Base-by-base conservation (phyloP, 495 filamentous ascomycete species). In the Parathielavia appendiculata region DNA sequence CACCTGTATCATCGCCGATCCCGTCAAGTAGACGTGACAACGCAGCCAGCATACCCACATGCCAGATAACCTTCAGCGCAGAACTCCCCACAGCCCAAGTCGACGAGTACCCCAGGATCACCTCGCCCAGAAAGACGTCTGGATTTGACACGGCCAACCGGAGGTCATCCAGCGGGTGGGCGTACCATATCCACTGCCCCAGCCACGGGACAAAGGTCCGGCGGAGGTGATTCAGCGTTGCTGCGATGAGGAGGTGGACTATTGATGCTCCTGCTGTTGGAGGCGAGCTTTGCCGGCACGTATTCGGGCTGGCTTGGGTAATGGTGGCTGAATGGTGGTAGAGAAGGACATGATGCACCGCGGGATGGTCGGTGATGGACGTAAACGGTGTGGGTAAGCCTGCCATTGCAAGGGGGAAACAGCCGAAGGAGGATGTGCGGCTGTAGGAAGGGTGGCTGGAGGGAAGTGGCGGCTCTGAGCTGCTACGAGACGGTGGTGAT, bases 211-310 rank as follows among this genome's bases (percentile, higher is more conserved):
- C 9, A n/a, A 59, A 23, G 36, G 32, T 57, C 36, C 45, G 51
- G 41, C 67, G 66, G 53, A 70, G 43, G 59, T 72, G 69, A 49
- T 66, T 52, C 11, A 64, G 9, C 0, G 65, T 14, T 14, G 68
- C 55, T 51, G 69, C 69, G 16, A 50, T 22, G 43, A 47, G 34
- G 45, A 64, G 32, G 34, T 62, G 58, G 1, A 30, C 17, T 1
- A 53, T 2, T 16, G 13, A 22, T 5, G 7, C n/a, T n/a, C n/a
- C n/a, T 32, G 0, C 26, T 14, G 16, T 13, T 16, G 66, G 19
- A 19, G 55, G 40, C 2, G 56, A 12, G 20, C 5, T 23, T 6
- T 3, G n/a, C n/a, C n/a, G 4, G 11, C 12, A 8, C 5, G 17
- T 13, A 4, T 9, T 13, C 1, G 43, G 19, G 19, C 20, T 9